These are phyloP conservation scores for Thielaviopsis populi DNA, from an alignment of 2,329 filamentous ascomycete species.

Conservation along the genomic window DNA sequence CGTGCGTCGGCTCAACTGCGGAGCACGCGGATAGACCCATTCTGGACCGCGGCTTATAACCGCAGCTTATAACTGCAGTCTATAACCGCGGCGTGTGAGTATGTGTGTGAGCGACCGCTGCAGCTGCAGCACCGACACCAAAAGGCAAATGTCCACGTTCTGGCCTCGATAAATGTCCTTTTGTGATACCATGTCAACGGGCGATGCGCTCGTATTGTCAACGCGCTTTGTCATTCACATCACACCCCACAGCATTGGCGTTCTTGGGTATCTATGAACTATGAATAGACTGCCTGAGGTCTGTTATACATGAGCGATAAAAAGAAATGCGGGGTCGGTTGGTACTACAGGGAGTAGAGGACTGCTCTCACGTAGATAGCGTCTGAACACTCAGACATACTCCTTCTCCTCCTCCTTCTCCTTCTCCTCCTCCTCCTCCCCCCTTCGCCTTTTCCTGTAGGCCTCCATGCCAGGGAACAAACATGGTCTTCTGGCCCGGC, in stretches of 20 bases:
- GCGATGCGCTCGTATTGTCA: not conserved
- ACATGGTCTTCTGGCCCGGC: no score
- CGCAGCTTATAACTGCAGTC: not conserved
- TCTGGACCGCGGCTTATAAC: not conserved
- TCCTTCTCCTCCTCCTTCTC: not conserved
- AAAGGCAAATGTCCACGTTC: no score
- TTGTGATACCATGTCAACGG: not conserved
- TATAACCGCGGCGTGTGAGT: not conserved
- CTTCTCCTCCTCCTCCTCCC: not conserved
- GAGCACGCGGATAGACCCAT: constrained; percentile 8
- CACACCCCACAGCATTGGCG: no score
- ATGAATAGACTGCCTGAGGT: not conserved
- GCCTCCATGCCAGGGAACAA: no score
- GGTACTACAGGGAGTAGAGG: not conserved
- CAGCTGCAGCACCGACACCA: no score
- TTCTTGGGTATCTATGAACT: not conserved
- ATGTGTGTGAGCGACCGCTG: no score
- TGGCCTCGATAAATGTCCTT: not conserved
- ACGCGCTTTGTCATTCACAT: not conserved
- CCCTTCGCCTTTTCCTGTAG: not conserved
- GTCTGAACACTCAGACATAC: no score
- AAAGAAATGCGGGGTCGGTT: constrained; percentile 3
- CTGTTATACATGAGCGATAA: not conserved
- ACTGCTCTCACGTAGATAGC: no score
- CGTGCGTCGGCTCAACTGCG: constrained; percentile 1